Conservation (phyloP, 441 rosid genomes). For the Erodium texanum region DNA sequence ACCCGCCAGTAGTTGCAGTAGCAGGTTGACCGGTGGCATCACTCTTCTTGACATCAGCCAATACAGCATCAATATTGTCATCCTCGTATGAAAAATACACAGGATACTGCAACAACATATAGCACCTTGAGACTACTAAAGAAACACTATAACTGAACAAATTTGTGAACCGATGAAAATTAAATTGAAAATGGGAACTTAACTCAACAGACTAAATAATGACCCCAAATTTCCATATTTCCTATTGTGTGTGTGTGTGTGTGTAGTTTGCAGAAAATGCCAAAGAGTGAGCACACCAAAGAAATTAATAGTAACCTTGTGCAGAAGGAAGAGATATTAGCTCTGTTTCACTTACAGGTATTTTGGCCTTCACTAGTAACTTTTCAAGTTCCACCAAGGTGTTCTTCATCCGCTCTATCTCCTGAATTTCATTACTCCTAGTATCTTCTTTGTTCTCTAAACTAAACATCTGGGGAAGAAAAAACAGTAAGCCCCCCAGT, state of each 20-base stretch:
- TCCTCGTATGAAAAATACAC: slow-evolving; percentile 92
- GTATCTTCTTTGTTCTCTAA: slow-evolving; percentile 31
- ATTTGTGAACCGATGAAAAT: neutral
- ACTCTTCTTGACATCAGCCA: slow-evolving; percentile 75
- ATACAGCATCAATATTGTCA: slow-evolving; percentile 61
- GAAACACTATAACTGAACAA: neutral
- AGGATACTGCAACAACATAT: slow-evolving; percentile 54
- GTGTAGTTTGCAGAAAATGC: neutral
- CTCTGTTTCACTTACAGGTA: slow-evolving; percentile 58
- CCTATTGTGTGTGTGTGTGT: neutral
- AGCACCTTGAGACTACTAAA: neutral
- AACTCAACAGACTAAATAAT: neutral
- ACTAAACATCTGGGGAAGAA: slow-evolving; percentile 65
- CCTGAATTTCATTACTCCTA: slow-evolving; percentile 18
- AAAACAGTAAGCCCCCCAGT: slow-evolving; percentile 73
- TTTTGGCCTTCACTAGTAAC: slow-evolving; percentile 55
- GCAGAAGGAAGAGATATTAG: neutral
- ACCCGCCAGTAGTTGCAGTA: slow-evolving; percentile 98
- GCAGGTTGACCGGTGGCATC: slow-evolving; percentile 90
- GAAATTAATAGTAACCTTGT: neutral
- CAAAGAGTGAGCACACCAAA: slow-evolving; percentile 8
- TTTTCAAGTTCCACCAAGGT: slow-evolving; percentile 55
- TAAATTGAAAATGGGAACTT: neutral
- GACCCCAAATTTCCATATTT: neutral
- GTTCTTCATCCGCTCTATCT: slow-evolving; percentile 31